Evolutionary conservation across 768 basidiomycete genomes (phyloP), one percentile per base, ranked within the genome.

Genomic region (Tephrocybe sp.): DNA sequence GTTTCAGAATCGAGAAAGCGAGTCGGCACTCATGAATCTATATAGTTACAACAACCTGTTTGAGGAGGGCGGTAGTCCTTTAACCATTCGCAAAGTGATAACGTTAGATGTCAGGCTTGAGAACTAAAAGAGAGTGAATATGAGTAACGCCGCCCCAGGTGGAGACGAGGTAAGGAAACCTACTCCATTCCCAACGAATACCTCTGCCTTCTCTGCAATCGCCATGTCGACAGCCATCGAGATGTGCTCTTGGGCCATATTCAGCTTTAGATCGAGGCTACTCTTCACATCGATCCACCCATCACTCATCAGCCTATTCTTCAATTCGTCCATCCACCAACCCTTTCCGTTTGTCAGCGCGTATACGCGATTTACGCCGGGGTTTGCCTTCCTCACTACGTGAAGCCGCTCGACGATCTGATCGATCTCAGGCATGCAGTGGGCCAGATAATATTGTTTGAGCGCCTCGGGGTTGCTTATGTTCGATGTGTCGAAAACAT

Each of bases 111-210:
- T 68, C 39, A 73, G 47, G 47, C 69, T 70, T n/a, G 71, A 71
- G 43, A 71, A 71, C 68, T 69, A 37, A 47, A 45, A 49, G 18
- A 18, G 25, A 10, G 21, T 55, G 12, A 50, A 24, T 12, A 24
- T 13, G 42, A 18, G 31, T 27, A 11, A 34, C 31, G 1, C n/a
- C n/a, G n/a, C n/a, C n/a, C n/a, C n/a, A n/a, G n/a, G n/a, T n/a
- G 34, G 3, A n/a, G 11, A 15, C 12, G 27, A 29, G 27, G 27
- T 25, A 31, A 11, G 18, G 30, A 43, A 49, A 77, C 83, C 55
- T 59, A 84, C 84, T 49, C 85, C 86, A 58, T 88, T 88, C 7
- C 86, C 86, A 36, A 88, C 67, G 52, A 88, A 79, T 49, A 80
- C 71, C 56, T 84, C 77, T 1, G 84, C 84, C 44, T 80, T 66